Base-by-base conservation (phyloP, 2,329 filamentous ascomycete species). In the Cadophora luteo-olivacea region DNA sequence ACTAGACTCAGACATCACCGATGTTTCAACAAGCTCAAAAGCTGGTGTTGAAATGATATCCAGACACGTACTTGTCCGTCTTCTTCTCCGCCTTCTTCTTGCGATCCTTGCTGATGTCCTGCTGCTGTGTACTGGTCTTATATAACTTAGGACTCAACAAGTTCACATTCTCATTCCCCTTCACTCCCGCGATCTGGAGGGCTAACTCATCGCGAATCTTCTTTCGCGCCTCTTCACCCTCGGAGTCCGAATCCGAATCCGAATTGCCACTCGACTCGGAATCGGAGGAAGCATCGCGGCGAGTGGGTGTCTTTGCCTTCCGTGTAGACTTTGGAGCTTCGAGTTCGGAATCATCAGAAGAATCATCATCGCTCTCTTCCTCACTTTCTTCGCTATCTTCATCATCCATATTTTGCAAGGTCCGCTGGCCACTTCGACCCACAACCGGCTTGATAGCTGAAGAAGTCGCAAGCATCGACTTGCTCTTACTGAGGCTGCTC, bases 331-430 rank as follows among this genome's bases (percentile, higher is more conserved):
- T 62, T 29, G 52, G 36, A 51, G 66, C 45, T 51, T 71, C 70
- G 49, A 68, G 66, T n/a, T 72, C 73, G 25, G 65, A 68, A 24
- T 58, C 68, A 25, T 65, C 63, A 8, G 65, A 63, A 32, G 63
- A 67, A 2, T 69, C 60, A 2, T 69, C 65, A 5, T 73, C 70
- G 29, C 70, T 71, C 25, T 72, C 72, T 11, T 69, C 68, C 24
- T 69, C 71, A n/a, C 68, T 68, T 6, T 68, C 65, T 33, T 70
- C 66, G 4, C 66, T 64, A 6, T 71, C 65, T 33, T 66, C 48
- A 22, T 65, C 58, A 29, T 57, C 29, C 19, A 62, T 33, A 11
- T 7, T 29, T 36, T 61, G 64, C 29, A 67, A 48, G 48, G 66
- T 60, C 41, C 54, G 52, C 61, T 64, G 62, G 19, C 66, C 29